Base-by-base conservation (phyloP, 257 asterid genomes). In the Sherardia arvensis region DNA sequence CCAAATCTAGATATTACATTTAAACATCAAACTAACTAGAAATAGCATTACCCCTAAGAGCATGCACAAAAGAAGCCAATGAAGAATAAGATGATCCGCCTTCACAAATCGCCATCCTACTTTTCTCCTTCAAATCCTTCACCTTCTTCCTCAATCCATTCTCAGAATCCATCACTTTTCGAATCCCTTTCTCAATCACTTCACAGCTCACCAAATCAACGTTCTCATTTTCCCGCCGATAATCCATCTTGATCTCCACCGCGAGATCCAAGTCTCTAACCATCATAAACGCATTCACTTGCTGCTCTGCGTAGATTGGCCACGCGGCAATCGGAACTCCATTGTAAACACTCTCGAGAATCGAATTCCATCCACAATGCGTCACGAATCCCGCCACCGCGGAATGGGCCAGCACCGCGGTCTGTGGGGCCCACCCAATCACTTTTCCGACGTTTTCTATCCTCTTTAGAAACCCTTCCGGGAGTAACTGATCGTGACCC, bases 31-130 rank as follows among this genome's bases (percentile, higher is more conserved):
- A 20, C 2, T 14, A 33, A 28, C 43, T 34, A 12, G 73, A 8
- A 40, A 66, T 8, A 6, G 4, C 27, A 11, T 71, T 64, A 15
- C 18, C 51, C 2, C 70, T 76, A 17, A 77, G 74, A 67, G 79
- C 75, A 21, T 83, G 64, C 22, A 80, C 66, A 7, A 85, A 83
- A 32, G 18, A 49, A 49, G 7, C n/a, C 18, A 66, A 73, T 51
- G 78, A 72, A 1, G 40, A 61, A 36, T 60, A 75, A 0, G 95
- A 84, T 33, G 95, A 82, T 9, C 95, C 95, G 21, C 79, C 85
- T 51, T 77, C 83, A 58, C 18, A 5, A 62, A 82, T n/a, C 4
- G 84, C 83, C 58, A 20, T 14, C 62, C 80, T 77, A 18, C 81
- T 75, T 47, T 71, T 80, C 47, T 64, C 62, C 69, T 75, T 64